Percentiles rank a stretch among this genome's conserved stretches.
phyloP scores from a whole-genome alignment of 1,284 basidiomycete species.

The Mycena citricolor region DNA sequence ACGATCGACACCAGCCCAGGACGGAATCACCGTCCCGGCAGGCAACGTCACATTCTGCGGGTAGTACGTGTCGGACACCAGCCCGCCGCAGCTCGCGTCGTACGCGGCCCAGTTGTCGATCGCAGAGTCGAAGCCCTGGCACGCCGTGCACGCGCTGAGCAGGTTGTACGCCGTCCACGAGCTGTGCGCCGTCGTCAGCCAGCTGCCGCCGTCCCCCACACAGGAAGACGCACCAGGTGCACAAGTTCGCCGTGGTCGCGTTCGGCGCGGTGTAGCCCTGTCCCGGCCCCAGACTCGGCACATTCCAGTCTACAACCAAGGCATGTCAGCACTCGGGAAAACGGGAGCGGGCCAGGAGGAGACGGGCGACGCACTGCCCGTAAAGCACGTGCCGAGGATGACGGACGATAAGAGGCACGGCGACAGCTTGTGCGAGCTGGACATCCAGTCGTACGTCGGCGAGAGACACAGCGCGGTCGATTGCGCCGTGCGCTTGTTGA shows the following conservation, averaged over 20 bases:
- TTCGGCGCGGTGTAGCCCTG: conserved; percentile 20
- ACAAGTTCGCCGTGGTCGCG: conserved; percentile 23
- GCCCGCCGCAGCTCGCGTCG: conserved; percentile 1
- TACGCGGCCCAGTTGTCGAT: conserved; percentile 20
- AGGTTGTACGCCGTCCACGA: conserved; percentile 29
- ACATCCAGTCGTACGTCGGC: conserved; percentile 22
- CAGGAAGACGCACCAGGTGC: conserved; percentile 20
- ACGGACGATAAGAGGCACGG: conserved; percentile 22
- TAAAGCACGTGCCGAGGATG: conserved; percentile 23
- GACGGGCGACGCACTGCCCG: conserved; percentile 18
- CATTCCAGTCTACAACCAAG: conserved; percentile 18
- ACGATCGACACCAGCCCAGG: conserved; percentile 25
- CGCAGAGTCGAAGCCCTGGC: conserved; percentile 16
- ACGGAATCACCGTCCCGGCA: conserved; percentile 20
- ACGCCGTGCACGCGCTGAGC: conserved; percentile 26
- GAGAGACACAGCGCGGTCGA: too few species aligned
- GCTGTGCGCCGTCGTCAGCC: conserved; percentile 5
- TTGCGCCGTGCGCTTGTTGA: too few species aligned
- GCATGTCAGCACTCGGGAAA: neutral
- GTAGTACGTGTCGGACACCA: conserved; percentile 18
- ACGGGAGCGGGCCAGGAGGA: neutral
- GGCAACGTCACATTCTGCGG: conserved; percentile 22
- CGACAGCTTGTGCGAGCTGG: conserved; percentile 15
- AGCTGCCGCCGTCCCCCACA: too few species aligned
- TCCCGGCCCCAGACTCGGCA: conserved; percentile 9